Base-by-base conservation (phyloP, 768 basidiomycete species). In the Suillus spraguei region DNA sequence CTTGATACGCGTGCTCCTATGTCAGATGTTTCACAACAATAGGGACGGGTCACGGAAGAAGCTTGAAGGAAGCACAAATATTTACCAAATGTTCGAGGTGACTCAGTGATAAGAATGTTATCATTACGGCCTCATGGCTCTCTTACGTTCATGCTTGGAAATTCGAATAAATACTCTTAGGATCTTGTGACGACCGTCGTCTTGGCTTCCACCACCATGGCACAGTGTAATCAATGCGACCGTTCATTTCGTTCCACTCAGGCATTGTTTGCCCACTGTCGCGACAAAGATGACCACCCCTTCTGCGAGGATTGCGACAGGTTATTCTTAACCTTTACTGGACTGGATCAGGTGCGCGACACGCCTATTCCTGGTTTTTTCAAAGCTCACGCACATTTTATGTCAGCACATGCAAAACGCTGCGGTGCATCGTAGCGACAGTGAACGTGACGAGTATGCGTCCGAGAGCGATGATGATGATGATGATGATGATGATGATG, bases 201-300 rank as follows among this genome's bases (percentile, higher is more conserved):
- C 36, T 13, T 38, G 36, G 41, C 60, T 20, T 17, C 55, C 24
- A 58, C 60, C 14, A 41, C 41, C 60, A 59, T 61, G 50, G 9
- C 14, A 11, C 5, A 61, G 60, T 61, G 33, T 38, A 60, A 20
- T 32, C 52, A 39, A 41, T 61, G 49, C 8, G 9, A 49, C 24
- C 38, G 17, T 36, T 58, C 36, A 60, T 61, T 39, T 24, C 24
- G 32, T 44, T 58, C 60, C n/a, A 10, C 60, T 13, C 33, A 39
- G 17, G 71, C 73, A 5, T 60, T 67, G 14, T 63, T 64, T 50
- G 66, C 69, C 33, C 72, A 74, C 59, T 68, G 64, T 49, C 60
- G 62, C 39, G 65, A 70, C 60, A 65, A 62, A 39, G 22, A 28
- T 17, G 67, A 67, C 39, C 71, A 71, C 38, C 54, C 66, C 16